phyloP scores from a whole-genome alignment of 192 early-diverging fungal genomes.

The Coemansia sp. region DNA sequence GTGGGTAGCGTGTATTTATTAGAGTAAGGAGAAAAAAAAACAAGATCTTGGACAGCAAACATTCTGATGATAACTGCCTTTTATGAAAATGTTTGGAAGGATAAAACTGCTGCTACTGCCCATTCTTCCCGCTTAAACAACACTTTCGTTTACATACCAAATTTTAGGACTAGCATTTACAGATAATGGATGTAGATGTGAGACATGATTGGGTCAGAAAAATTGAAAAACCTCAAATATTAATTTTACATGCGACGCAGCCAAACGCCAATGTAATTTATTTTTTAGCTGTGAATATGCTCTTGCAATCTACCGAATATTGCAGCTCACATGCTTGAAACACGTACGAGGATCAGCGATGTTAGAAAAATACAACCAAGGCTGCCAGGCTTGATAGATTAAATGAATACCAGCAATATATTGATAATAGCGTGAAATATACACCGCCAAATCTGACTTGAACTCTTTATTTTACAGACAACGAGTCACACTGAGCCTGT shows the following conservation, averaged over 20 bases:
- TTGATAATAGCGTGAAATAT: neutral
- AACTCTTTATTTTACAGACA: neutral
- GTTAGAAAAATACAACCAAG: neutral
- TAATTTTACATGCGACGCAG: neutral
- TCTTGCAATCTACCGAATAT: neutral
- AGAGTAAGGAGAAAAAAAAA: neutral
- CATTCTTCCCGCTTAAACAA: neutral
- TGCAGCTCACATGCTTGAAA: neutral
- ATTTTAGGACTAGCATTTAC: neutral
- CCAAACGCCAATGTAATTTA: neutral
- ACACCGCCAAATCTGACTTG: neutral
- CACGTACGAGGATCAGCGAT: neutral
- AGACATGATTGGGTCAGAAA: neutral
- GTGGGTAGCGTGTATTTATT: neutral
- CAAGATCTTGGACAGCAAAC: neutral
- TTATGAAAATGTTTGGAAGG: neutral
- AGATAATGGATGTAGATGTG: neutral
- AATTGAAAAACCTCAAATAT: neutral
- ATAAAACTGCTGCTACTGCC: neutral
- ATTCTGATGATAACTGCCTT: neutral
- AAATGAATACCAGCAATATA: neutral
- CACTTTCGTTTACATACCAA: neutral
- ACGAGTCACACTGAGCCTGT: neutral
- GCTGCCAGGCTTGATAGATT: neutral
- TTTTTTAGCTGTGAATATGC: neutral